Conservation (phyloP, 2,329 filamentous ascomycete species). For the Cephalotrichum gorgonifer region DNA sequence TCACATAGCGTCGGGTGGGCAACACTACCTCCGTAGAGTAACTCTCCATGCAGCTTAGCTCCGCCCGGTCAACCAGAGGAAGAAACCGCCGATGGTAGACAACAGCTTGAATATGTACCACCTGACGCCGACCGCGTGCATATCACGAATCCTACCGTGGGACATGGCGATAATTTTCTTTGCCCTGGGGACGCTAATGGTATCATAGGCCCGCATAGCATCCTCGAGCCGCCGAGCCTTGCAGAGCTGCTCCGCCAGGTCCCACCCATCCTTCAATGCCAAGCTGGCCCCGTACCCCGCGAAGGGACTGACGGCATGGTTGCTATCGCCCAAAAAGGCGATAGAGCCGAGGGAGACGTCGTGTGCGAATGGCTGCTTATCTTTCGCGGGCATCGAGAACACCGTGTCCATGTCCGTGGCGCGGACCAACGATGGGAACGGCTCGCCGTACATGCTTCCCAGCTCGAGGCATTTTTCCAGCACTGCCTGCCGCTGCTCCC, state of each 20-base stretch:
- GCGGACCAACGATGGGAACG: slow-evolving; percentile 27
- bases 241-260: slow-evolving; percentile 30
- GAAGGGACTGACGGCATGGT: slow-evolving; percentile 39
- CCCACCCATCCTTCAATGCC: slow-evolving; percentile 34
- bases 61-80: neutral
- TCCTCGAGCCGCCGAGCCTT: slow-evolving; percentile 12
- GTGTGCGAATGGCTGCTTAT: slow-evolving; percentile 33
- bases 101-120: slow-evolving; percentile 10
- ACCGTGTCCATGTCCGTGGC: slow-evolving; percentile 25
- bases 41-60: too few species aligned
- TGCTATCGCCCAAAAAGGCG: slow-evolving; percentile 38
- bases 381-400: slow-evolving; percentile 27
- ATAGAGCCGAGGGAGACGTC: slow-evolving; percentile 13
- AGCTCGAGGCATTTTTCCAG: slow-evolving; percentile 19
- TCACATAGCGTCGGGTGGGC: too few species aligned
- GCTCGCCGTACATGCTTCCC: slow-evolving; percentile 23
- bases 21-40: too few species aligned
- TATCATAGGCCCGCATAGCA: slow-evolving; percentile 23
- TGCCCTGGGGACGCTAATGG: slow-evolving; percentile 22
- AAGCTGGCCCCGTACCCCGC: slow-evolving; percentile 37
- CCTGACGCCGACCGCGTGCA: slow-evolving; percentile 15
- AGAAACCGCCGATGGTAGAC: neutral
- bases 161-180: slow-evolving; percentile 13
- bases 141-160: slow-evolving; percentile 12
- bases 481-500: slow-evolving; percentile 16